Conservation (phyloP, 1,284 basidiomycete genomes). For the Lentinus polychrous region DNA sequence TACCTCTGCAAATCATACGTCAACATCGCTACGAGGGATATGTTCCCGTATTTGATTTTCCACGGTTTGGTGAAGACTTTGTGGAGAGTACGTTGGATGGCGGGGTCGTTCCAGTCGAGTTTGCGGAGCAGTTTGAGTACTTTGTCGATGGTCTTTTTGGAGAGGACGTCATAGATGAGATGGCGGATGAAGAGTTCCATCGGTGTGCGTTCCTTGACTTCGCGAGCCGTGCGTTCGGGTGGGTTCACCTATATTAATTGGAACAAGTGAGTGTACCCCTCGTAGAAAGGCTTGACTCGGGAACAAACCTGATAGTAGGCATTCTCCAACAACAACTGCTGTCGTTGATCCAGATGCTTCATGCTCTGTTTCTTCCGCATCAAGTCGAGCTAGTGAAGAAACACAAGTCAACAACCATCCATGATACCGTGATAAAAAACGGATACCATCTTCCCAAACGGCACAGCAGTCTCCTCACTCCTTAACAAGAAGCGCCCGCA, state of each 20-base stretch:
- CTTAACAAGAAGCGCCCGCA: constrained; percentile 92
- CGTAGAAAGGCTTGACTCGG: background rate
- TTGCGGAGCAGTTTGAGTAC: constrained; percentile 89
- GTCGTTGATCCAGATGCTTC: constrained; percentile 88
- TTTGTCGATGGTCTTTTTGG: constrained; percentile 89
- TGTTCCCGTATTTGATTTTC: constrained; percentile 91
- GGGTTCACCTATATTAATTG: constrained; percentile 81
- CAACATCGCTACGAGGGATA: constrained; percentile 89
- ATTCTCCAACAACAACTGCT: constrained; percentile 89
- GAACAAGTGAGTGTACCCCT: constrained; percentile 6
- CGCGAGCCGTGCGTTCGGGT: constrained; percentile 82
- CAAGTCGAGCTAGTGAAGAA: constrained; percentile 67
- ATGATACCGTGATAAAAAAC: background rate
- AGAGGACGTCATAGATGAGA: constrained; percentile 85
- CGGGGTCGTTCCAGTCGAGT: constrained; percentile 87
- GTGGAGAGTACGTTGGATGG: constrained; percentile 48
- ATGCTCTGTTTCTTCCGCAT: constrained; percentile 92
- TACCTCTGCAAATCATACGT: constrained; percentile 92
- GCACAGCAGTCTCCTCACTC: constrained; percentile 80
- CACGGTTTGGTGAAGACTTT: constrained; percentile 93
- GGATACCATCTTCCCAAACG: constrained; percentile 74
- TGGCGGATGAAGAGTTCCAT: constrained; percentile 94
- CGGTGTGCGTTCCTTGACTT: constrained; percentile 80
- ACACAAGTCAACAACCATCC: constrained; percentile 6
- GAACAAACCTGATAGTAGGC: constrained; percentile 87